Conservation (phyloP, 257 asterid species). For the Scutellaria baicalensis region DNA sequence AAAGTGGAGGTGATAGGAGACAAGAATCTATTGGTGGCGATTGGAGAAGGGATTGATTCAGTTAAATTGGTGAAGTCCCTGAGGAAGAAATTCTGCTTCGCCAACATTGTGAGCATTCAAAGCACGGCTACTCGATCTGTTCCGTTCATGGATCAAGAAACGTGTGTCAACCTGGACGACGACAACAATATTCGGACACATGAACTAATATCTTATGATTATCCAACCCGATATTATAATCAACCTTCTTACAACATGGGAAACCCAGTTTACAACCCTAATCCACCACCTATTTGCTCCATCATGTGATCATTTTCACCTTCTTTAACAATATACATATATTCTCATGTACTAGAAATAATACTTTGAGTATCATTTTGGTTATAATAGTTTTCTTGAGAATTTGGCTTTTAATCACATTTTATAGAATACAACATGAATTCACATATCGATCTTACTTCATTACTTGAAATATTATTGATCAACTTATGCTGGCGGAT, state of each 20-base stretch:
- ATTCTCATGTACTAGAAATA: not conserved
- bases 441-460: too few species aligned
- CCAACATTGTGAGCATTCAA: constrained; percentile 9
- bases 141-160: too few species aligned
- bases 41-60: constrained; percentile 27
- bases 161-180: too few species aligned
- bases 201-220: too few species aligned
- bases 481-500: too few species aligned
- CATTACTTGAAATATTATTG: too few species aligned
- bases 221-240: not conserved
- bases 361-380: not conserved
- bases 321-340: too few species aligned
- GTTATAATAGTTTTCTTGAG: too few species aligned
- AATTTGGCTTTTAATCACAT: too few species aligned
- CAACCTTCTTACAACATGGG: not conserved
- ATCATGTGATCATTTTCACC: not conserved
- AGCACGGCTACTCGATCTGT: not conserved
- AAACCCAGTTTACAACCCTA: not conserved
- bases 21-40: constrained; percentile 10
- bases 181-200: too few species aligned
- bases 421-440: too few species aligned
- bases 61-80: constrained; percentile 22
- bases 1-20: not conserved
- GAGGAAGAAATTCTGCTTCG: constrained; percentile 20
- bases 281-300: not conserved